Conservation (phyloP, 2,329 filamentous ascomycete genomes). For the Aspergillus costaricaensis region DNA sequence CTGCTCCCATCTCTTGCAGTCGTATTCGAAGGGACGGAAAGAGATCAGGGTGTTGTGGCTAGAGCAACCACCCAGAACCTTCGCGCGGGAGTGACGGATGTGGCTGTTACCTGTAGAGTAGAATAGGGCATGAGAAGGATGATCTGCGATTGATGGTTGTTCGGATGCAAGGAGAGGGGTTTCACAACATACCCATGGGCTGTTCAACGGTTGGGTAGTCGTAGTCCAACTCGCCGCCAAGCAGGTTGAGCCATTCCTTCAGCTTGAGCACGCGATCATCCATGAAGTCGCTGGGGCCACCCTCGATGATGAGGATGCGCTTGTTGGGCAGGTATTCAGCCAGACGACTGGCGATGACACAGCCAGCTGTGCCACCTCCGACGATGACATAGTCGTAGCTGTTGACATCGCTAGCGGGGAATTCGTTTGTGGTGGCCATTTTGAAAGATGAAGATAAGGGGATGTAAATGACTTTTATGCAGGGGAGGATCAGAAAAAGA, state of each 20-base stretch:
- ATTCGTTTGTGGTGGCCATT: conserved; percentile 66
- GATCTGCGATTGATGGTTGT: background rate
- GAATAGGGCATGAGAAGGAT: background rate
- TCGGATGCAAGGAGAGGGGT: background rate
- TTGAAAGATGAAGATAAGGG: conserved; percentile 28
- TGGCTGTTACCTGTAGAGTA: conserved; percentile 70
- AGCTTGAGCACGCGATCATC: conserved; percentile 84
- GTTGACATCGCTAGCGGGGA: conserved; percentile 65
- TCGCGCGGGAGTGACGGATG: conserved; percentile 88
- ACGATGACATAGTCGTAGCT: conserved; percentile 83
- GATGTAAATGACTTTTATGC: too few species aligned
- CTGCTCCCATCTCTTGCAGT: conserved; percentile 79
- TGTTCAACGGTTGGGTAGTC: conserved; percentile 89
- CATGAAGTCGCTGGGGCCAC: conserved; percentile 84
- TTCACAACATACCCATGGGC: conserved; percentile 63
- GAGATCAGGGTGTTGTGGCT: conserved; percentile 94
- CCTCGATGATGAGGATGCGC: conserved; percentile 80
- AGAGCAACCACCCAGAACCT: conserved; percentile 89
- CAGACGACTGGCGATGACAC: conserved; percentile 77
- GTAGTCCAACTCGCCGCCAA: conserved; percentile 87
- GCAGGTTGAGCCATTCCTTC: conserved; percentile 80
- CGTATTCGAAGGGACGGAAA: conserved; percentile 87
- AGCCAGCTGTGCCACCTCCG: conserved; percentile 82
- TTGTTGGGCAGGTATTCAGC: conserved; percentile 82
- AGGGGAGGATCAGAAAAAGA: background rate